Evolutionary conservation across 1,284 basidiomycete species (phyloP), one percentile per base, ranked within the genome.

Genomic region (Ceratobasidium papillatum): DNA sequence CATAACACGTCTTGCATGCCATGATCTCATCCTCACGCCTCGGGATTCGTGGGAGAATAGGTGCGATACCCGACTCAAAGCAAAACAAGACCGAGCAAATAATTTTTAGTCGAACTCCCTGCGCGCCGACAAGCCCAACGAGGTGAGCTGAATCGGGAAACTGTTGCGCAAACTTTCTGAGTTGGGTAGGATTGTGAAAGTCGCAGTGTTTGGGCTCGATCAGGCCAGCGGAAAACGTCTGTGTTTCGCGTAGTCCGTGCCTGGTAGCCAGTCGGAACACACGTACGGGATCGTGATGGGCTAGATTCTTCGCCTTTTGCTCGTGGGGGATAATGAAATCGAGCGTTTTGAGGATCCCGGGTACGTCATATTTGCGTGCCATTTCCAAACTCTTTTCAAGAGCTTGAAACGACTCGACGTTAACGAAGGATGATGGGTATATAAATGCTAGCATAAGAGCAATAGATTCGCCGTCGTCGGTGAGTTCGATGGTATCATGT

Each of bases 391-490:
- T 30, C 19, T 69, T 69, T 19, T 69, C 66, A 7, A 69, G 54
- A 14, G 34, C 51, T 27, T 69, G 49, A 27, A 58, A 22, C 2
- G 66, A 56, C n/a, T 32, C 41, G 34, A 69, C 41, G 1, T 19
- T 25, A 8, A 52, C 36, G n/a, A 36, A 52, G 2, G 66, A 52
- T 9, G 52, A 52, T 17, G 66, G 66, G 38, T 69, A 69, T 41
- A 47, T 69, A 27, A 69, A 69, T 1, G 52, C 54, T 14, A 69
- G 66, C 51, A 69, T 56, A 14, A 69, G 38, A n/a, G 51, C 54
- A 32, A 69, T 69, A 3, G 66, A 38, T 47, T 69, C 66, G 2
- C 51, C 66, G n/a, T 69, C 66, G 17, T 69, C 66, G 19, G 66
- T 22, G 2, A 69, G 66, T 17, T 56, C 54, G 14, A 69, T 32